A percentile compares a stretch with the other conserved stretches of the same genome.
Conservation (phyloP, 441 rosid genomes). For the Viola pubescens region DNA sequence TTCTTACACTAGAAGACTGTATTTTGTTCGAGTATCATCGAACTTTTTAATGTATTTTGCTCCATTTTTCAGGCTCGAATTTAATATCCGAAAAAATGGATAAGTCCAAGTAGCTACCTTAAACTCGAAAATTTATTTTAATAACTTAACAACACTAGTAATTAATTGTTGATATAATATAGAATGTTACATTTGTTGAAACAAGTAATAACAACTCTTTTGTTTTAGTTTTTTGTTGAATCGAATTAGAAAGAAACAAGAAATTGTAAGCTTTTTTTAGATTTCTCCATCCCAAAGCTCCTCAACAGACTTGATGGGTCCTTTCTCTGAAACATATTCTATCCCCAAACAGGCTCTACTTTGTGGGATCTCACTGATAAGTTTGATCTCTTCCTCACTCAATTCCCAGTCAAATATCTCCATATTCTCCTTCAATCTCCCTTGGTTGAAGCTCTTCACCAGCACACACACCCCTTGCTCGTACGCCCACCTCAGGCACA, state of each 20-base stretch:
- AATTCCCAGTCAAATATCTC: conserved; percentile 16
- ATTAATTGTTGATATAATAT: too few species aligned
- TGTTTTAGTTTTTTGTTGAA: too few species aligned
- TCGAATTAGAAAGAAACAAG: background rate
- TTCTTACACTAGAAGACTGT: too few species aligned
- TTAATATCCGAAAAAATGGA: too few species aligned
- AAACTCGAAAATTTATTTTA: too few species aligned
- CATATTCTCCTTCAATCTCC: conserved; percentile 12
- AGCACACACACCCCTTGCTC: conserved; percentile 4
- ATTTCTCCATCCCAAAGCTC: conserved; percentile 16
- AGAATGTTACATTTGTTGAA: too few species aligned
- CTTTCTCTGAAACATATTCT: conserved; percentile 7
- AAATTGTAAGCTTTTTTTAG: background rate
- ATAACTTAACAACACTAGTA: background rate
- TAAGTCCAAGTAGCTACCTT: too few species aligned
- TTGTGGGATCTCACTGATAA: background rate
- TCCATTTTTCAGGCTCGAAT: too few species aligned
- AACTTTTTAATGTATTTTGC: too few species aligned
- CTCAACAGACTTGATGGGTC: conserved; percentile 12
- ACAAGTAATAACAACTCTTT: background rate
- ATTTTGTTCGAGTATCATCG: too few species aligned
- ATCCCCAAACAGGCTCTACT: conserved; percentile 6
- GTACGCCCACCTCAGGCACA: conserved; percentile 5
- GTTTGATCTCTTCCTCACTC: background rate
- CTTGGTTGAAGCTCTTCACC: conserved; percentile 3